Evolutionary conservation across 2,329 filamentous ascomycete genomes (phyloP), one percentile per base, ranked within the genome.

Genomic region (Aspergillus amoenus): DNA sequence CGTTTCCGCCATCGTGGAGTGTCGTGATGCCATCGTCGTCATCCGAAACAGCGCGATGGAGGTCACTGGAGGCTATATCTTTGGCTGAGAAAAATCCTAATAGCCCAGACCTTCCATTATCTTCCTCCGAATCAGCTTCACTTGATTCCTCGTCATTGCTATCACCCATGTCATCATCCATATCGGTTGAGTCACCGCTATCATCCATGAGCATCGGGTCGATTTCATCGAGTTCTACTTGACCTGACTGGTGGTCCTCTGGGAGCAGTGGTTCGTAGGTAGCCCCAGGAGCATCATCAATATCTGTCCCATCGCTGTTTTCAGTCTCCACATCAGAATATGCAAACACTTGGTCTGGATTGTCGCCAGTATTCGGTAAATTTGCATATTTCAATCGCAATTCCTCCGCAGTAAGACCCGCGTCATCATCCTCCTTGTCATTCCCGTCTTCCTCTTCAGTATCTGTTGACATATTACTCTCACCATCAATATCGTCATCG

Each of bases 401-500:
- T 57, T 80, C 73, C 60, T 81, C 79, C 11, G 76, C 71, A 15
- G 77, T 79, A 55, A 81, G 66, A 9, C 67, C 69, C 53, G 75
- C 78, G 64, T 81, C 79, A 57, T 77, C 73, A 57, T 77, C 73
- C 61, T 78, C 72, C 39, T 66, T 56, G 32, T 64, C 71, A 13
- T 73, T 66, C 40, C 71, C 72, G 24, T 73, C 69, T 40, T 76
- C 81, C 11, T 70, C 71, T 27, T 79, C 79, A 27, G 72, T 77
- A 66, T 62, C 73, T 52, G 61, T 79, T 68, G 62, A 82, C 79
- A 70, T 82, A 34, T 82, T 81, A 45, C 72, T 75, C 57, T 80
- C 83, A 30, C 80, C 78, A 13, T 67, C 68, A 60, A 88, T 88
- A 0, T 80, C 78, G 15, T 81, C 81, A 32, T 67, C 67, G 60